phyloP scores from a whole-genome alignment of 1,284 basidiomycete genomes.

The Ustilago sp. region DNA sequence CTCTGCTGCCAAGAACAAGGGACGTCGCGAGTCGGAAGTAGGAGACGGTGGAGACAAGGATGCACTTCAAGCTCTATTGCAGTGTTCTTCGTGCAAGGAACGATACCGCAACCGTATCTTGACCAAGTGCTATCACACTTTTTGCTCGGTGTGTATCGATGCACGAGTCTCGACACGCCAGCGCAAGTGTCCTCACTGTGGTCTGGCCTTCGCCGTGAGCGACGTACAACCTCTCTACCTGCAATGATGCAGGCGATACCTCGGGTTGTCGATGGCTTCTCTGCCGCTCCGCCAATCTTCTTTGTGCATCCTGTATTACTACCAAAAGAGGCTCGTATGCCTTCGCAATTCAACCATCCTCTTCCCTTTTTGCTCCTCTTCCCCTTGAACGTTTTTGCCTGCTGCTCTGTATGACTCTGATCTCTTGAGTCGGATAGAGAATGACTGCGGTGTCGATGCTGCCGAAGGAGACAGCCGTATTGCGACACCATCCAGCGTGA shows the following conservation, averaged over 20 bases:
- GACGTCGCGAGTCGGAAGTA: conserved; percentile 33
- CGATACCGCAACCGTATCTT: conserved; percentile 88
- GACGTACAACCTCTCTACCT: conserved; percentile 87
- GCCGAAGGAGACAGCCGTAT: too few species aligned
- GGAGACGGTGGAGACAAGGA: conserved; percentile 65
- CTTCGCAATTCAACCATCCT: not conserved
- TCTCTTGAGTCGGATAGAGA: not conserved
- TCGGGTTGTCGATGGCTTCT: not conserved
- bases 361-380: not conserved
- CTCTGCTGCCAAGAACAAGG: conserved; percentile 61
- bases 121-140: conserved; percentile 94
- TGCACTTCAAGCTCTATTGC: conserved; percentile 83
- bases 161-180: conserved; percentile 88
- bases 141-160: conserved; percentile 89
- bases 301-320: conserved; percentile 1
- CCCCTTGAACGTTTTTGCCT: not conserved
- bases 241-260: conserved; percentile 39
- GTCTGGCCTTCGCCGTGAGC: conserved; percentile 83
- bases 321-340: not conserved
- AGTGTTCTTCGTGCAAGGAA: conserved; percentile 90
- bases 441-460: not conserved
- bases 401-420: not conserved
- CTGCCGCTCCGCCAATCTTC: not conserved
- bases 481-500: not conserved
- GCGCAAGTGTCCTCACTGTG: conserved; percentile 94